Base-by-base conservation (phyloP, 108 stramenopile species). In the Poteriospumella lacustris region DNA sequence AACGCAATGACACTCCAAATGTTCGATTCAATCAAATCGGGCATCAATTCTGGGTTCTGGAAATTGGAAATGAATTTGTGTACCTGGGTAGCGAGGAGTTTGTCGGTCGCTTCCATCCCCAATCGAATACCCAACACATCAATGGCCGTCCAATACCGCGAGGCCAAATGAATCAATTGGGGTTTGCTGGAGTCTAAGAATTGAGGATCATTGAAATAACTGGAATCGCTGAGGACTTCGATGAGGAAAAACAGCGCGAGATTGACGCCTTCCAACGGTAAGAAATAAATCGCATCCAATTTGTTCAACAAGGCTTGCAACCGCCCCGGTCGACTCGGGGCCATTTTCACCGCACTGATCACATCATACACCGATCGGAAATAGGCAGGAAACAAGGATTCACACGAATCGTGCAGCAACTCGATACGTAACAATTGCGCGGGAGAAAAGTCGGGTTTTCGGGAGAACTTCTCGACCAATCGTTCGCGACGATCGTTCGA, bases 101-200 rank as follows among this genome's bases (percentile, higher is more conserved):
- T 73, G 9, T 73, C 70, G 5, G 70, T 73, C 5, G 31, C 70
- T 52, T 73, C 70, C 26, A 73, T 56, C 26, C 70, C 70, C 42
- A 73, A 73, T 44, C 70, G 70, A 26, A 28, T 26, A 42, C 41
- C 36, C 19, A 73, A 56, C 3, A 73, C 70, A 73, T 73, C 70
- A 12, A 73, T 12, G 5, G 36, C 29, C 26, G 12, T 5, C 36
- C n/a, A 26, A 56, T 73, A 73, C 5, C 36, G 5, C 38, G 15
- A 68, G 19, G 24, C 36, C 34, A 68, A 68, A 15, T 68, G 15
- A 19, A 19, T 39, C 12, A 40, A 39, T 68, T 68, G 19, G 24
- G 28, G 36, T 19, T 56, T 24, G 24, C 24, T 19, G 15, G 52
- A 56, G 15, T 15, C 15, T 19, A 24, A 56, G 24, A 24, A 19